Base-by-base conservation (phyloP, 345 rosid genomes). In the Eucalyptus regnans region DNA sequence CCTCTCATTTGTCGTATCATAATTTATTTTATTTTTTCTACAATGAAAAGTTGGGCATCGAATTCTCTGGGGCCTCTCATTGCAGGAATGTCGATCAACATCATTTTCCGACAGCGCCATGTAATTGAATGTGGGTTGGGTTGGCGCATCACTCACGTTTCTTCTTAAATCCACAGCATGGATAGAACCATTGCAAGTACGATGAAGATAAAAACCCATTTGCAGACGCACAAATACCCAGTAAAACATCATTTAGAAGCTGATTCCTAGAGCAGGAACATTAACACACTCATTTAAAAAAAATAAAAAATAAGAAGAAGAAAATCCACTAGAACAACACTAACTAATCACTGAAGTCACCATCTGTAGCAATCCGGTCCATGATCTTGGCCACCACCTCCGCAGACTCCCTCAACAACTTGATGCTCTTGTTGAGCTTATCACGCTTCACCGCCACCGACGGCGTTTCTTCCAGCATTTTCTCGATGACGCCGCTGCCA, bases 401-500 rank as follows among this genome's bases (percentile, higher is more conserved):
- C 85, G 56, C 87, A 6, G 94, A 89, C 89, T 88, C 91, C 80
- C 18, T 87, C 25, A 91, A 71, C 27, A 91, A 66, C 79, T 88
- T 23, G 64, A 92, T 86, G 87, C 92, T 89, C 50, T 33, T 86
- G 79, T 88, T 87, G 86, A 92, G 88, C 88, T 87, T 91, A 88
- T 88, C 89, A 4, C 93, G 90, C 89, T 90, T 91, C 2, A 12
- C 66, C 1, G 90, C 92, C 33, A 91, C 86, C 2, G 91, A 71
- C 33, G 93, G 93, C 4, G 92, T 43, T 71, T 91, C 93, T 89
- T 86, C 90, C 41, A 92, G 49, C 90, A 92, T 81, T 87, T 68
- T 89, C 66, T 90, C 90, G 3, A 92, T 41, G 8, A 68, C 87
- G 12, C 87, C 92, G 10, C 91, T 54, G 25, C 66, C 92, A 16